Conservation (phyloP, 1,284 basidiomycete species). For the Cutaneotrichosporon spelunceum region DNA sequence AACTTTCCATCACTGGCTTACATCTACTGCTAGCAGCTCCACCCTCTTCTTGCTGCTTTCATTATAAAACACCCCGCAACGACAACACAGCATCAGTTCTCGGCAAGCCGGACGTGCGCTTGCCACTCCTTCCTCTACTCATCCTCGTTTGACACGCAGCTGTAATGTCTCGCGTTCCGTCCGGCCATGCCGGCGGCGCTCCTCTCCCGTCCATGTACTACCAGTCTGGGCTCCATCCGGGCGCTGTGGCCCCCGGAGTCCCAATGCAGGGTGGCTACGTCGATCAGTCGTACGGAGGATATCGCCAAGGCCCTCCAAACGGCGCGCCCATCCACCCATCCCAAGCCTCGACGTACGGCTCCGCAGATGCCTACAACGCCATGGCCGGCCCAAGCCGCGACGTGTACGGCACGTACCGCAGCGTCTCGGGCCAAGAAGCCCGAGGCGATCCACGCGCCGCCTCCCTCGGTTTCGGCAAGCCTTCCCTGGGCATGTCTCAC, state of each 20-base stretch:
- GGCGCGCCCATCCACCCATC: conserved; percentile 1
- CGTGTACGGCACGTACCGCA: conserved; percentile 9
- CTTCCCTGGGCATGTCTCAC: background rate
- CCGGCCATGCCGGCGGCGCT: conserved; percentile 19
- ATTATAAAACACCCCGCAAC: no score
- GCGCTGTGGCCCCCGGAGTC: conserved; percentile 10
- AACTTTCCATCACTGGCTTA: background rate
- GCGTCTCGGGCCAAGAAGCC: background rate
- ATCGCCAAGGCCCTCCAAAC: conserved; percentile 3
- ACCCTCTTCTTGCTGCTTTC: background rate
- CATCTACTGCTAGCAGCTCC: background rate
- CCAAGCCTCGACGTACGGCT: background rate
- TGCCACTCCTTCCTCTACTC: background rate
- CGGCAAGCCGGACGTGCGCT: background rate
- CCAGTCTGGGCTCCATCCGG: conserved; percentile 9
- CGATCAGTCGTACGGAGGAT: conserved; percentile 16
- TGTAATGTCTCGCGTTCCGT: conserved; percentile 21
- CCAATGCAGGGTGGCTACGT: conserved; percentile 16
- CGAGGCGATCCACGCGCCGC: conserved; percentile 1
- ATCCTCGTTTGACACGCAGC: background rate
- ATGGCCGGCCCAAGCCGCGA: conserved; percentile 22
- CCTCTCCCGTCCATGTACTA: conserved; percentile 20
- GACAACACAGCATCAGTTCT: background rate
- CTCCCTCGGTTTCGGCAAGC: background rate
- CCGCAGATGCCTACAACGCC: conserved; percentile 17